Evolutionary conservation across 2,329 filamentous ascomycete genomes (phyloP), one percentile per base, ranked within the genome.

Genomic region (Chaetomiaceae sp.): DNA sequence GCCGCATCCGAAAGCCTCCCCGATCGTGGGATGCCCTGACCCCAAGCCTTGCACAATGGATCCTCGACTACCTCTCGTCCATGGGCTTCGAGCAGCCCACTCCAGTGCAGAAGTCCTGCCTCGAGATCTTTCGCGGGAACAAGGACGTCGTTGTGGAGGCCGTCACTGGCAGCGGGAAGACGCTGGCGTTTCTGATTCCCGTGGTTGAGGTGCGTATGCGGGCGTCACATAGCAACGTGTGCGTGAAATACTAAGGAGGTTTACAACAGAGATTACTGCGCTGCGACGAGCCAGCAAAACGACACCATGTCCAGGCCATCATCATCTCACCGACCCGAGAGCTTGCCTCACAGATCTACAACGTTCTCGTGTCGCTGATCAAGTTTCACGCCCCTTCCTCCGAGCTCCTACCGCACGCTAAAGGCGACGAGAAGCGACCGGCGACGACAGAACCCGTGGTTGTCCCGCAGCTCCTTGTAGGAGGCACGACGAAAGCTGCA

Each of bases 251-350:
- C 78, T 94, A 19, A 85, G 14, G 7, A 8, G 6, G 3, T 18
- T 20, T 5, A 3, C n/a, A 6, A 33, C 38, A 95, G 66, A 85
- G 87, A 56, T 73, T 97, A 37, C 70, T 97, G 49, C 82, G 85
- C 54, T 69, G 87, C 22, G 83, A 89, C 50, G 86, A 91, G 50
- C 85, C 88, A 2, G 81, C 88, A 27, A 95, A 93, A 67, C 88
- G 85, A 60, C 85, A 95, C 64, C 88, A 97, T 63, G 78, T 98
- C 49, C 87, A 84, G 49, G 88, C 86, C 54, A 93, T 98, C 53
- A 83, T 98, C 58, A 83, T 98, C 50, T 91, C 90, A 14, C 93
- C 93, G 1, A 98, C 88, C 2, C 82, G 93, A 66, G 93, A 98
- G 68, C 75, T 98, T 41, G 91, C 93, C 1, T 81, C 81, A 1